Evolutionary conservation across 768 basidiomycete genomes (phyloP).

Genomic region (Chalciporus sphaerocephalus): DNA sequence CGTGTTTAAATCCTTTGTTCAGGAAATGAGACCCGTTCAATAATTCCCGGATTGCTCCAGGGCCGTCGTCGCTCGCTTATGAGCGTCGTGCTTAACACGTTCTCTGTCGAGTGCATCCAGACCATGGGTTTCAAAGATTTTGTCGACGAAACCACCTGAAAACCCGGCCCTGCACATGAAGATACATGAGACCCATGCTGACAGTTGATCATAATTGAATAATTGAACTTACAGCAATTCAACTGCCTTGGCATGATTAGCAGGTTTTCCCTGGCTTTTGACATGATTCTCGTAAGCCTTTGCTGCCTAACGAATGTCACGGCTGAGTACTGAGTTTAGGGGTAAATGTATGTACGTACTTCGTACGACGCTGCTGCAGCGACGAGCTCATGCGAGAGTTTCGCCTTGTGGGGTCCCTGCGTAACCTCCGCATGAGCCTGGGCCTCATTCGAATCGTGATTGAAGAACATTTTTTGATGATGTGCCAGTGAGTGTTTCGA

Average conservation of each 20-base stretch:
- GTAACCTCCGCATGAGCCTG: conserved; percentile 19
- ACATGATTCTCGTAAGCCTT: conserved; percentile 28
- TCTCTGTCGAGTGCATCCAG: conserved; percentile 20
- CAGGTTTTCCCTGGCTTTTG: conserved; percentile 16
- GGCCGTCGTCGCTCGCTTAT: conserved; percentile 2
- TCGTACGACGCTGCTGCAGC: conserved; percentile 29
- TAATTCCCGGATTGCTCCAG: conserved; percentile 15
- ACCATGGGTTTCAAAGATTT: conserved; percentile 23
- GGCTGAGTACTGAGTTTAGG: background rate
- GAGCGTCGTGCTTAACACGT: conserved; percentile 17
- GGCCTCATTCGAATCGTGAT: conserved; percentile 22
- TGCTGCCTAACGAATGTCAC: conserved; percentile 18
- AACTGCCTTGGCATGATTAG: conserved; percentile 20
- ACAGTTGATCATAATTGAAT: background rate
- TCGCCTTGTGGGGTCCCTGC: conserved; percentile 13
- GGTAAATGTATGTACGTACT: background rate
- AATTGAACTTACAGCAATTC: conserved; percentile 23
- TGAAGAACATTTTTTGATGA: conserved; percentile 21
- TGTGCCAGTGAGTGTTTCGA: conserved; percentile 12
- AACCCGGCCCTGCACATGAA: conserved; percentile 20
- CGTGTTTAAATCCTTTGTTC: background rate
- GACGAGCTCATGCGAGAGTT: conserved; percentile 26
- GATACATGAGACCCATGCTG: background rate
- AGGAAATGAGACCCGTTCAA: conserved; percentile 5
- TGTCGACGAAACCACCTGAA: conserved; percentile 24